phyloP scores from a whole-genome alignment of 225 moss, liverwort and hornwort species.

The Sphagnum tenellum region DNA sequence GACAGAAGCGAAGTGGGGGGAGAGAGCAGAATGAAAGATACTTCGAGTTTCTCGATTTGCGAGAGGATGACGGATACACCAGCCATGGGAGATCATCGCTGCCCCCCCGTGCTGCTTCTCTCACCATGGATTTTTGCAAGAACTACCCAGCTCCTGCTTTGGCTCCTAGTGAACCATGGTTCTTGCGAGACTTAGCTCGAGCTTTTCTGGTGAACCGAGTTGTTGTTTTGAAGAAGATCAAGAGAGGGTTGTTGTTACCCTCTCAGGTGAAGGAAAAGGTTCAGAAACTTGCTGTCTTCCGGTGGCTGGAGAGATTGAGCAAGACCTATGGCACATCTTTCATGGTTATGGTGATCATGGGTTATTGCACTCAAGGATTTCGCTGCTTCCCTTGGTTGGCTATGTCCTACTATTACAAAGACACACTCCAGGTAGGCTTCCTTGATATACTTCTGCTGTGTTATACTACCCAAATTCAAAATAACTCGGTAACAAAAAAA shows the following conservation, averaged over 20 bases:
- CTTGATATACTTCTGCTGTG: too few relatives aligned
- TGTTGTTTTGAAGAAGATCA: slow-evolving; percentile 6
- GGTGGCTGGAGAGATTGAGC: slow-evolving; percentile 42
- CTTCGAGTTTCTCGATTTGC: neutral
- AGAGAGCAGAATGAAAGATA: too few relatives aligned
- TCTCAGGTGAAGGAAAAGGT: slow-evolving; percentile 1
- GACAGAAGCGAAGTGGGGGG: too few relatives aligned
- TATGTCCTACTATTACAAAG: slow-evolving; percentile 67
- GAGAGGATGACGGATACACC: neutral
- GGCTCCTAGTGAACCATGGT: too few relatives aligned
- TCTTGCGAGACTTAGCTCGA: too few relatives aligned
- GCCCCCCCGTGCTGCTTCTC: slow-evolving; percentile 10
- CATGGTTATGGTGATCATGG: slow-evolving; percentile 51
- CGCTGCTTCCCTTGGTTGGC: slow-evolving; percentile 89
- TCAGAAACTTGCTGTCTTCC: slow-evolving; percentile 17
- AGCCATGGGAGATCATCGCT: neutral
- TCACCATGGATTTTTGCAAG: slow-evolving; percentile 15
- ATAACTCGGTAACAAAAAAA: too few relatives aligned
- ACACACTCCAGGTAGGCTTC: slow-evolving; percentile 41
- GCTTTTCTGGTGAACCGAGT: slow-evolving; percentile 1
- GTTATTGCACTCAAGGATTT: slow-evolving; percentile 76
- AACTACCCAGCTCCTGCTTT: too few relatives aligned
- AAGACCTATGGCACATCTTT: slow-evolving; percentile 62
- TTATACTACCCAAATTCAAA: too few relatives aligned
- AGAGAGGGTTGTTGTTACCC: neutral